Evolutionary conservation across 345 rosid species (phyloP), one percentile per base, ranked within the genome.

Genomic region (Rhizophora apiculata): DNA sequence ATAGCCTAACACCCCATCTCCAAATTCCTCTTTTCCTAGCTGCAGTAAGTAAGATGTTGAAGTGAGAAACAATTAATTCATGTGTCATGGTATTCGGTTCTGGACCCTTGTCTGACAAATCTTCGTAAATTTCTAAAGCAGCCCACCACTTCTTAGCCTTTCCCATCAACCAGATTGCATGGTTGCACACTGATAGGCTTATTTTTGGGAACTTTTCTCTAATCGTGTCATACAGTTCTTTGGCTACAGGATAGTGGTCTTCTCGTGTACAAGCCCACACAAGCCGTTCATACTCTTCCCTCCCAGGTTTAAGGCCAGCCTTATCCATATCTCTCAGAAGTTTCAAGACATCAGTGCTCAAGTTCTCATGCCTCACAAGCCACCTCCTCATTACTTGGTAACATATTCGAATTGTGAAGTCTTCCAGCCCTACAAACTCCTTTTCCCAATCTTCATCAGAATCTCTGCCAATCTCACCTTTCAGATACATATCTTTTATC

Each of bases 91-190:
- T 85, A 81, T 94, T 92, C 7, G 98, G 98, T 67, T 76, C 82
- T 39, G 98, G 98, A 6, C 97, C 98, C 70, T 81, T 64, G 51
- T 91, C 93, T 65, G 91, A 83, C 82, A 91, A 82, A 80, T 94
- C 93, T 83, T 94, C 98, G 15, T 91, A 94, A 62, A 94, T 77
- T 80, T 91, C 98, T 76, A 94, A 76, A 13, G 98, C 98, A 0
- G 96, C 93, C 99, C 96, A 91, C 99, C 97, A 94, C 72, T 87
- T 94, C 82, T 85, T 91, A 67, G 97, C 96, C 73, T 85, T 91
- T 66, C 98, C 96, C 96, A 91, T 85, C 76, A 91, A 64, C 96
- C 99, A 94, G 67, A 94, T 94, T 80, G 87, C 68, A 76, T 94
- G 99, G 84, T 91, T 94, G 85, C 97, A 89, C 46, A 89, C 93